Evolutionary conservation across 257 asterid species (phyloP).

Genomic region (Solanum tacnaense): DNA sequence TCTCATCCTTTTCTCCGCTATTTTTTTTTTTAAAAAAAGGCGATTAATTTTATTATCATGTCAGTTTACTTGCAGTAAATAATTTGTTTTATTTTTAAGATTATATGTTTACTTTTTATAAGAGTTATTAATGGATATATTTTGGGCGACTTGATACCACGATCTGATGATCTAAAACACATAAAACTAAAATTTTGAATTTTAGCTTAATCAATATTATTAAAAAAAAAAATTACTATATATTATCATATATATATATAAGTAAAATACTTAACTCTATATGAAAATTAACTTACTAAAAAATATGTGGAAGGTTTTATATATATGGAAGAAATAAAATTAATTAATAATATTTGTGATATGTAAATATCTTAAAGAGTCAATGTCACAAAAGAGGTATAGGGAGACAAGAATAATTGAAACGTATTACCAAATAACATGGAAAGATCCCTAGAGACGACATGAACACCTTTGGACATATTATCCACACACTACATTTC

Average conservation of each 20-base stretch:
- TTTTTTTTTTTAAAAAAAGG: too few relatives aligned
- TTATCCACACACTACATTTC: slow-evolving; percentile 35
- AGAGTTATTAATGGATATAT: not conserved
- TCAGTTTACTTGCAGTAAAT: not conserved
- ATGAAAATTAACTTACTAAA: not conserved
- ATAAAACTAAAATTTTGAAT: not conserved
- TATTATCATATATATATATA: not conserved
- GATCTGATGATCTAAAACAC: not conserved
- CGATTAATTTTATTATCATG: not conserved
- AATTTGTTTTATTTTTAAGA: not conserved
- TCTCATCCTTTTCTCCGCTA: not conserved
- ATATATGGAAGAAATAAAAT: not conserved
- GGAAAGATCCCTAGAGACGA: slow-evolving; percentile 85
- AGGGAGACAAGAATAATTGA: slow-evolving; percentile 45
- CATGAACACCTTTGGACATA: slow-evolving; percentile 11
- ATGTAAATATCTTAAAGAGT: not conserved
- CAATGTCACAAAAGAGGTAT: not conserved
- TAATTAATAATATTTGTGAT: not conserved
- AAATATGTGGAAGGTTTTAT: not conserved
- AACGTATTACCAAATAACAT: slow-evolving; percentile 49
- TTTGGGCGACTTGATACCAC: too few relatives aligned
- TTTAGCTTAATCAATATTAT: not conserved
- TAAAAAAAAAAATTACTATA: not conserved
- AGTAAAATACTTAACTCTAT: not conserved
- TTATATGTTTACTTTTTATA: too few relatives aligned